Evolutionary conservation across 23 red algal species (phyloP), one percentile per base, ranked within the genome.

Genomic region (Cyanidioschyzon merolae): DNA sequence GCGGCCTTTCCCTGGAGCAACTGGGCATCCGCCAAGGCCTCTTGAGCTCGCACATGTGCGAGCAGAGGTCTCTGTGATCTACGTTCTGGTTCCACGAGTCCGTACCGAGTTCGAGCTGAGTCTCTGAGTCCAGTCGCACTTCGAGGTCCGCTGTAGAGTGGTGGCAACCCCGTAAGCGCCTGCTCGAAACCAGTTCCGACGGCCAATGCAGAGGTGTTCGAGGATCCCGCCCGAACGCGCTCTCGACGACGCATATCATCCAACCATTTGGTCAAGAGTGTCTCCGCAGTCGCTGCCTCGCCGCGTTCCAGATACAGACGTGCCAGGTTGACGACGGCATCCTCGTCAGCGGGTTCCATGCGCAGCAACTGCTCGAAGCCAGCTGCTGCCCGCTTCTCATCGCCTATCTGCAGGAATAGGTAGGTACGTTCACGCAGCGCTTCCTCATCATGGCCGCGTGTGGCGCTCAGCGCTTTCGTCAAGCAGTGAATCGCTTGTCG

Each of bases 401-500:
- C 63, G 3, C 63, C 63, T 3, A 35, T 35, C 32, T 32, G 63
- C 16, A 35, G n/a, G 32, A 17, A 71, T 3, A 71, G 63, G 32
- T 71, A 35, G 2, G 63, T 27, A 3, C 63, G 63, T 27, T 71
- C n/a, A 3, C 63, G 63, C n/a, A 32, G 32, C 12, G 63, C 63
- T 7, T 71, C 63, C n/a, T 7, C 7, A 27, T 71, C 63, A 27
- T 25, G 21, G 29, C 63, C 63, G 12, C 63, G 63, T 7, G 63
- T 27, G 2, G 63, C 63, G 7, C 63, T 7, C 12, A 71, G 32
- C 29, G 63, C 63, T 32, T 71, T 35, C 3, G 16, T 35, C 12
- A 71, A 32, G 30, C 63, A 71, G 29, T 71, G 32, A 27, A 71
- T 71, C 63, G 63, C 63, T 35, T 71, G 63, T 7, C 63, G 63